Evolutionary conservation across 345 rosid species (phyloP).

Genomic region (Balakata baccata): DNA sequence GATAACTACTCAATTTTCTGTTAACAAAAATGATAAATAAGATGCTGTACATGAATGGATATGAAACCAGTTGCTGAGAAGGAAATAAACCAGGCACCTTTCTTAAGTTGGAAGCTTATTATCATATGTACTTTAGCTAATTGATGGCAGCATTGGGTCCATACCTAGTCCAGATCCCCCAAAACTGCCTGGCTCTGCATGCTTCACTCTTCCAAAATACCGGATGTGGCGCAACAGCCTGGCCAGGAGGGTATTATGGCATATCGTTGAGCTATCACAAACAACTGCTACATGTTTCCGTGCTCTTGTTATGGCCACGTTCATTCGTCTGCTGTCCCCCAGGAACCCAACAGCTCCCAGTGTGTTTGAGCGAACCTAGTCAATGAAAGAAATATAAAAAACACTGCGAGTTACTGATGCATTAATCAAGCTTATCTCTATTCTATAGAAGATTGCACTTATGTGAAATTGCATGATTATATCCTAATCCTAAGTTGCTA

Average conservation of each 20-base stretch:
- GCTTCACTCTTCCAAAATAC: conserved; percentile 80
- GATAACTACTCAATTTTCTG: conserved; percentile 2
- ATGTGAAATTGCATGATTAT: background rate
- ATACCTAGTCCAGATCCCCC: conserved; percentile 88
- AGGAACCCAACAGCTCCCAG: conserved; percentile 90
- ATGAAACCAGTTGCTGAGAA: background rate
- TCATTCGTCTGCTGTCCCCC: conserved; percentile 88
- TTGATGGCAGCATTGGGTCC: conserved; percentile 86
- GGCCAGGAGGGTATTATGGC: conserved; percentile 90
- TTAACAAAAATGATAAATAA: conserved; percentile 4
- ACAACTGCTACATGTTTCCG: conserved; percentile 80
- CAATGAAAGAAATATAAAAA: background rate
- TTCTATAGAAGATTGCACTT: conserved; percentile 2
- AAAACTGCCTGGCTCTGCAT: conserved; percentile 70
- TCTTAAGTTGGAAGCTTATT: background rate
- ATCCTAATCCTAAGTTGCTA: background rate
- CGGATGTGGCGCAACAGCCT: conserved; percentile 86
- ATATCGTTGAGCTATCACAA: conserved; percentile 93
- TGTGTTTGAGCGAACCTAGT: conserved; percentile 82
- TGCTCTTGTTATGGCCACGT: conserved; percentile 88
- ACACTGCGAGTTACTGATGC: background rate
- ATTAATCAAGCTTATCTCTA: background rate
- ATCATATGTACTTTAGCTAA: conserved; percentile 35
- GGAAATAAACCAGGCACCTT: conserved; percentile 8
- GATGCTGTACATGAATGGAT: conserved; percentile 30